phyloP scores from a whole-genome alignment of 441 rosid genomes.

The Erodium texanum region DNA sequence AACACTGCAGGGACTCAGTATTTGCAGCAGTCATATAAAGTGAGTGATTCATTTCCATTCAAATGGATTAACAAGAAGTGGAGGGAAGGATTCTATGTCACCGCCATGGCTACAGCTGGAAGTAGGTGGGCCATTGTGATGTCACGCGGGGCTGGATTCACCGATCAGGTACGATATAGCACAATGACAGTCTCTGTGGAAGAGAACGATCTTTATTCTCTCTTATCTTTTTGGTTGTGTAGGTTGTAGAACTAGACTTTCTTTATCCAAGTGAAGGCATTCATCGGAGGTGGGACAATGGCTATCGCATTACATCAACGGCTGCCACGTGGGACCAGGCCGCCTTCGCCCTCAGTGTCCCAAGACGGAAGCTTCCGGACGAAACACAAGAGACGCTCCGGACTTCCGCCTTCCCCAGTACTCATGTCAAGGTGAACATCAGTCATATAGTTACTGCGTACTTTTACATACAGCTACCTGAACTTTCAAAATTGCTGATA shows the following conservation, averaged over 20 bases:
- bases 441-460: no score
- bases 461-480: no score
- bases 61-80: constrained; percentile 94
- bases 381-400: background rate
- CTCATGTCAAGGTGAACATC: background rate
- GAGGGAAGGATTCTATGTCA: constrained; percentile 84
- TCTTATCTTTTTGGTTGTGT: background rate
- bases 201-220: no score
- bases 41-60: constrained; percentile 75
- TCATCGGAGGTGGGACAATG: background rate
- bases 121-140: constrained; percentile 92
- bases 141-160: constrained; percentile 81
- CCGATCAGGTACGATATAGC: constrained; percentile 47
- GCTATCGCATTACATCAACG: background rate
- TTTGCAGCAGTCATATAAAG: constrained; percentile 92
- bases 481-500: no score
- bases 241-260: background rate
- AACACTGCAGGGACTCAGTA: constrained; percentile 57
- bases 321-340: background rate
- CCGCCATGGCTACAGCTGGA: constrained; percentile 93
- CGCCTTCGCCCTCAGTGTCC: background rate
- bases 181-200: no score
- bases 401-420: background rate
- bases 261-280: constrained; percentile 17
- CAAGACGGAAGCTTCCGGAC: background rate